Conservation (phyloP, 1,284 basidiomycete genomes). For the Cutaneotrichosporon cyanovorans region DNA sequence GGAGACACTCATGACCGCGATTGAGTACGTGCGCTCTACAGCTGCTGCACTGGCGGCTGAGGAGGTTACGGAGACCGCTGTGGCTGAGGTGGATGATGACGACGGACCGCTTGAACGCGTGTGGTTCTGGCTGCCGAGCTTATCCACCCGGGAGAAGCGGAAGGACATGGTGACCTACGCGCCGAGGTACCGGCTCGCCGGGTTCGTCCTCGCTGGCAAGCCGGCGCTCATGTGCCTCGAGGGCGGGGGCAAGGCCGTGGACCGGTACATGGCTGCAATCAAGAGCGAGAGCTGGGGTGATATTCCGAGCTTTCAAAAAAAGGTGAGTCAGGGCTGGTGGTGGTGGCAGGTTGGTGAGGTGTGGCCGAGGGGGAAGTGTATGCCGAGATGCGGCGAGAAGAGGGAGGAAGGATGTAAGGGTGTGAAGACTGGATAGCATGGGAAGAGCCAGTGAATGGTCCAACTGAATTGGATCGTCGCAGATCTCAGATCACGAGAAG, state of each 20-base stretch:
- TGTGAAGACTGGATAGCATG: no score
- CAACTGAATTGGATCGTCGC: no score
- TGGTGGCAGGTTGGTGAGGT: background rate
- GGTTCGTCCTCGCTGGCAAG: slow-evolving; percentile 48
- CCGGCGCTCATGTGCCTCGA: slow-evolving; percentile 47
- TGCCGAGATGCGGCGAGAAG: no score
- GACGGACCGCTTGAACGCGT: slow-evolving; percentile 29
- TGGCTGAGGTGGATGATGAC: background rate
- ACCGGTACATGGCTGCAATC: slow-evolving; percentile 46
- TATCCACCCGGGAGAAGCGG: slow-evolving; percentile 44
- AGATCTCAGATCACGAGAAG: no score
- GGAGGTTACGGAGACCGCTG: background rate
- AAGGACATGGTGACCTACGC: slow-evolving; percentile 45
- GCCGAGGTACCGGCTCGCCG: slow-evolving; percentile 38
- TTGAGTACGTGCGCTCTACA: slow-evolving; percentile 18
- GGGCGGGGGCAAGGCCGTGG: slow-evolving; percentile 37
- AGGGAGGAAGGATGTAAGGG: no score
- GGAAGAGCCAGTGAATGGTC: no score
- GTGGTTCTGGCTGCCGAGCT: slow-evolving; percentile 46
- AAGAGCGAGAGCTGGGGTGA: slow-evolving; percentile 48
- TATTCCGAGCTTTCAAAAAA: slow-evolving; percentile 48
- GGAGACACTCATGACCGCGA: slow-evolving; percentile 26
- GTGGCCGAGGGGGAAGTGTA: no score
- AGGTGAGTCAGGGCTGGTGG: slow-evolving; percentile 24
- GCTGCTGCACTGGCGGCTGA: background rate